Conservation (phyloP, 305 asterid genomes). For the Euphrasia arctica region DNA sequence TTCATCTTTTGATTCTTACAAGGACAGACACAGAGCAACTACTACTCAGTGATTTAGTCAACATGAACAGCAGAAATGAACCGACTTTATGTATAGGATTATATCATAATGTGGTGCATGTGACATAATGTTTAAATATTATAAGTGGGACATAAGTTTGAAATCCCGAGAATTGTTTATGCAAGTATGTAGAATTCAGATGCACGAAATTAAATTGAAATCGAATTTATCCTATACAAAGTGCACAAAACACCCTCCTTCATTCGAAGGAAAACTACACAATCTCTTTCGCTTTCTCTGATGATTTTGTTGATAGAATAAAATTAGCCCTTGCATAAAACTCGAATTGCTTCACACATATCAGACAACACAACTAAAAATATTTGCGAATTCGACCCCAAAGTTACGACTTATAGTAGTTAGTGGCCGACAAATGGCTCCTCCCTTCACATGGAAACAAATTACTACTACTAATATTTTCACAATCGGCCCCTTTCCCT, state of each 20-base stretch:
- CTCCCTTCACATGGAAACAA: conserved; percentile 45
- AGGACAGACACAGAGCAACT: not conserved
- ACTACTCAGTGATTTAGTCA: not conserved
- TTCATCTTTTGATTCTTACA: not conserved
- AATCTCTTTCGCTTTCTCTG: no score
- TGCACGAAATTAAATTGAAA: no score
- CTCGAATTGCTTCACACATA: not conserved
- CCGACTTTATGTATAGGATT: not conserved
- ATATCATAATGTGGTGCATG: not conserved
- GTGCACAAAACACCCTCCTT: no score
- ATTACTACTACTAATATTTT: conserved; percentile 9
- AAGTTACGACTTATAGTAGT: not conserved
- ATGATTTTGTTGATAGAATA: no score
- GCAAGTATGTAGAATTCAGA: no score
- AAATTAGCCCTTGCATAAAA: no score
- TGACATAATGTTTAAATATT: no score
- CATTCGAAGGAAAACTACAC: no score
- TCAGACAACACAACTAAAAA: not conserved
- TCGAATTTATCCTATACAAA: no score
- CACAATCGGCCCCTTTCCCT: conserved; percentile 31
- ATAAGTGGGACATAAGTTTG: no score
- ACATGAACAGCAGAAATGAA: not conserved
- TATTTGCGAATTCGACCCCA: not conserved
- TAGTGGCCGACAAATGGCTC: conserved; percentile 29
- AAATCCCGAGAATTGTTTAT: no score